Evolutionary conservation across 768 basidiomycete species (phyloP), one percentile per base, ranked within the genome.

Genomic region (Cystofilobasidium capitatum): DNA sequence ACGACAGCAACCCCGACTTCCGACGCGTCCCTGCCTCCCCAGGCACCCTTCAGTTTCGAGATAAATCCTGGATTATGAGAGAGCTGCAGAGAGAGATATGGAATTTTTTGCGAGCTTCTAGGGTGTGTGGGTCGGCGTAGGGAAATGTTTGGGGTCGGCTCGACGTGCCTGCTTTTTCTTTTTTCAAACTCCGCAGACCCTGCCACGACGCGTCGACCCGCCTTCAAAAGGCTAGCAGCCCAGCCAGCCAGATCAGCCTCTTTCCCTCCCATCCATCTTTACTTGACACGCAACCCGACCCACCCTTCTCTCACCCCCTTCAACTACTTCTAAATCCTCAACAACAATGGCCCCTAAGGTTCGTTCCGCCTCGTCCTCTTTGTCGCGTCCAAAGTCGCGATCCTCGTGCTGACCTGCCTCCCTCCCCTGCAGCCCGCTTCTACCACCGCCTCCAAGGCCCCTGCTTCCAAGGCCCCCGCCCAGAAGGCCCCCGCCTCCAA

Each of bases 401-500:
- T 26, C 47, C 47, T 22, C 47, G n/a, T 49, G 22, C 24, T 24
- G 47, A 24, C 4, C n/a, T 24, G 47, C n/a, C 22, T 9, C 6
- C n/a, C 47, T 49, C 20, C 10, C 22, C 12, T n/a, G 20, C 12
- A 49, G 62, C 62, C 62, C 62, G 62, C 62, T 35, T 64, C 62
- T 49, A 62, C 62, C 62, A 64, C 62, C 22, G 64, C 49, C 54
- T 55, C 49, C 35, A 65, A 65, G 64, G 64, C 64, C 54, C 64
- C 64, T 33, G 62, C 62, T 29, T 51, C 47, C 35, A 64, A 64
- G 62, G 62, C 62, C 29, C 62, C 47, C 39, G 51, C 62, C 22
- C 47, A 49, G 47, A 66, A 67, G 66, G 66, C 66, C 37, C 66
- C 66, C 39, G 64, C 64, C 39, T 65, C 64, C 64, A 65, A 65